These are phyloP conservation scores for Boletus bicolor DNA, from an alignment of 768 basidiomycete genomes.

Conservation along the genomic window DNA sequence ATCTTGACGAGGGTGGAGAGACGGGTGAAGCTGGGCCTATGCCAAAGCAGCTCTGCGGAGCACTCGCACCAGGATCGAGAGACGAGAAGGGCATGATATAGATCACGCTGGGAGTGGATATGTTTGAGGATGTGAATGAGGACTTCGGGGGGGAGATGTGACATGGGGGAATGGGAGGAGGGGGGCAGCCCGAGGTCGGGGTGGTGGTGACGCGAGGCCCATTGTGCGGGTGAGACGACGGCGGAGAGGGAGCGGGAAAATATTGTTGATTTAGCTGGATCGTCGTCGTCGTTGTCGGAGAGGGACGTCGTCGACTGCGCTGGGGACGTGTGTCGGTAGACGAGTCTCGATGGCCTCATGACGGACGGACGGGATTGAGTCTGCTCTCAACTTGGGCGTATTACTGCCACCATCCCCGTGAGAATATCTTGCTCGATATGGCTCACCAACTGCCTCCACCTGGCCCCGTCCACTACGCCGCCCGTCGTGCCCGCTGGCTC, in stretches of 20 bases:
- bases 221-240: conserved; percentile 63
- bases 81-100: conserved; percentile 74
- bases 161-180: conserved; percentile 51
- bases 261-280: conserved; percentile 49
- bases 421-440: conserved; percentile 23
- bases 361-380: background rate
- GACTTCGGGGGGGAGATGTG: conserved; percentile 81
- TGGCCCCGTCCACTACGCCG: conserved; percentile 61
- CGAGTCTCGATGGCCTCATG: conserved; percentile 34
- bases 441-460: conserved; percentile 48
- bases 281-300: conserved; percentile 71
- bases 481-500: conserved; percentile 64
- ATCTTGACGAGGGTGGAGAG: conserved; percentile 73
- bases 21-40: conserved; percentile 76
- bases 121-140: conserved; percentile 90
- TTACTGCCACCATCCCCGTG: conserved; percentile 10
- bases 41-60: conserved; percentile 92
- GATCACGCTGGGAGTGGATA: conserved; percentile 68
- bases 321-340: conserved; percentile 42
- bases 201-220: conserved; percentile 39
- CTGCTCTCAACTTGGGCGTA: background rate
- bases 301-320: conserved; percentile 77
- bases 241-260: conserved; percentile 37
- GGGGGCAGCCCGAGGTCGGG: conserved; percentile 30
- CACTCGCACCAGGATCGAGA: conserved; percentile 95